phyloP scores from a whole-genome alignment of 345 rosid genomes.

The Trapa incisa region DNA sequence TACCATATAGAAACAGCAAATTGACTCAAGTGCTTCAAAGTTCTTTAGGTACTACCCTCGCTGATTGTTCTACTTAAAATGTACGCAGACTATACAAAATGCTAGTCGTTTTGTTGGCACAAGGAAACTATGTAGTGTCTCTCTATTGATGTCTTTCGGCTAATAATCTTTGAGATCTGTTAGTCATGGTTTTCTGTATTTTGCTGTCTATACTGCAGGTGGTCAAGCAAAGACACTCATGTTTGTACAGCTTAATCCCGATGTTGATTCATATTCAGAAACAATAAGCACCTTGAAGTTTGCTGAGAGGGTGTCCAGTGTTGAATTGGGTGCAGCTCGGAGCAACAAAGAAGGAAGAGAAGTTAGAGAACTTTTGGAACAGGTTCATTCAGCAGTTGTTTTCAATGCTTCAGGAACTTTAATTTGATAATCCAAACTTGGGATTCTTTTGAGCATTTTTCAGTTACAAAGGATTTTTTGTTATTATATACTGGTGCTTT shows the following conservation, averaged over 20 bases:
- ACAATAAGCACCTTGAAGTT: conserved; percentile 86
- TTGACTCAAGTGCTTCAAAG: conserved; percentile 97
- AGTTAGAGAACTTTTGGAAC: conserved; percentile 84
- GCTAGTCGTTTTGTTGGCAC: neutral
- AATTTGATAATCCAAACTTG: neutral
- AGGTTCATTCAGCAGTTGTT: conserved; percentile 27
- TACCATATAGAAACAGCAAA: conserved; percentile 94
- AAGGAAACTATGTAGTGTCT: neutral
- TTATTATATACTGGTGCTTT: too few relatives aligned
- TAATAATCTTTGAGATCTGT: neutral
- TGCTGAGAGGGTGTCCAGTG: conserved; percentile 95
- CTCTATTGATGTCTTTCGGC: neutral
- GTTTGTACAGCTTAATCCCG: conserved; percentile 97
- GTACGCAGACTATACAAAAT: neutral
- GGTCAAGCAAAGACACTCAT: conserved; percentile 96
- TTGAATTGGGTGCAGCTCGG: conserved; percentile 90
- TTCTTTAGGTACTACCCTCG: conserved; percentile 53
- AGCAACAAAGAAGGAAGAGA: conserved; percentile 86
- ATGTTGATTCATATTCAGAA: conserved; percentile 79
- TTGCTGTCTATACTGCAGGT: conserved; percentile 32
- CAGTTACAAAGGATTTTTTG: neutral
- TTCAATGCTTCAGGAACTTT: neutral
- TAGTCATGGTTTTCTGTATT: neutral
- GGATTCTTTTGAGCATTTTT: neutral
- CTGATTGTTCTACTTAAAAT: neutral